Evolutionary conservation across 2,329 filamentous ascomycete species (phyloP), one percentile per base, ranked within the genome.

Genomic region (Aureobasidium sp.): DNA sequence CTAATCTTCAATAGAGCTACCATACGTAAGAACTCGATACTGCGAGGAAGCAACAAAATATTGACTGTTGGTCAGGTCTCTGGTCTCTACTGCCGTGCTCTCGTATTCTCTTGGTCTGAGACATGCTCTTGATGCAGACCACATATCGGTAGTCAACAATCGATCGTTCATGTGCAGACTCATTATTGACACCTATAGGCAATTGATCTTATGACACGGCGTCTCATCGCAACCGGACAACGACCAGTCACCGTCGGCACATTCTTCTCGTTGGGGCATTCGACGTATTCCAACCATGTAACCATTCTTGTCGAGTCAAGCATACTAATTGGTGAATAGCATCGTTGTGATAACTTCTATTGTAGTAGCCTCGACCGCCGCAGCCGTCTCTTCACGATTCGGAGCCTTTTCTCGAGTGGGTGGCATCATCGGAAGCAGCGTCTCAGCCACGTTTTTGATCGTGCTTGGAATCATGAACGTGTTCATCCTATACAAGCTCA

Each of bases 71-170:
- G 20, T 27, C 63, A 83, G 80, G 0, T 77, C 80, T 0, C 82
- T 97, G 65, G 84, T 92, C 55, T 89, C 89, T 1, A 87, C 91
- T 2, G 90, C 91, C 1, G 86, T 92, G 1, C 83, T 97, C 0
- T 87, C 92, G 29, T 97, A 95, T 74, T 90, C 90, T 0, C 83
- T 97, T 12, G 93, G 93, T 2, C 82, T 97, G 13, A 88, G 93
- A 46, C 93, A 97, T 79, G 93, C 93, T n/a, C 84, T 97, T 48
- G 94, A 97, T 71, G 94, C 93, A n/a, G 93, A 97, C 75, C 94
- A 97, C 71, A 90, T 90, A 66, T 86, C 84, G 44, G 80, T 82
- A 73, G 44, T 69, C 8, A 42, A 7, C 5, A 15, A 51, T 10
- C 29, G 37, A 17, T 5, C 3, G 3, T 13, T 23, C 32, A 5